phyloP scores from a whole-genome alignment of 345 rosid genomes.

The Trapa bicornis region DNA sequence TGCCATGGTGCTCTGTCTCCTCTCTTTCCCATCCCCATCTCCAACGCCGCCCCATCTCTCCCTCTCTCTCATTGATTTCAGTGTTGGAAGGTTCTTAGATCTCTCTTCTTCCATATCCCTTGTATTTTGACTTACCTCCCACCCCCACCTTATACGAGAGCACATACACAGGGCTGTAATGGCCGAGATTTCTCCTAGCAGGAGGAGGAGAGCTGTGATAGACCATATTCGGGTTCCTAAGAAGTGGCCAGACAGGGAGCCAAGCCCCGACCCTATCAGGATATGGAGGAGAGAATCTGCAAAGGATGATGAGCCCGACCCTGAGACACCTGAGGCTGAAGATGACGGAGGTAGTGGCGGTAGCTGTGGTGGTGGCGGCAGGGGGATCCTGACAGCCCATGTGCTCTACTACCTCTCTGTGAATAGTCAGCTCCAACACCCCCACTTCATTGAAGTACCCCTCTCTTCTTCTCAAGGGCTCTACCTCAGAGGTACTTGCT shows the following conservation, averaged over 20 bases:
- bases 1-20: neutral
- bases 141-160: neutral
- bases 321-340: neutral
- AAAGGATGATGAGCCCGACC: neutral
- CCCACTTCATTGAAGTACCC: slow-evolving; percentile 37
- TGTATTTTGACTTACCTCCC: neutral
- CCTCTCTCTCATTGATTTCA: neutral
- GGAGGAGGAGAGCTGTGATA: neutral
- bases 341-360: neutral
- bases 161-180: neutral
- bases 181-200: neutral
- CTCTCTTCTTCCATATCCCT: neutral
- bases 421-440: slow-evolving; percentile 36
- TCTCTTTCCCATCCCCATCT: neutral
- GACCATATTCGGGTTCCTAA: neutral
- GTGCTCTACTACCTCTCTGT: slow-evolving; percentile 31
- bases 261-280: slow-evolving; percentile 1
- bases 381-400: slow-evolving; percentile 7
- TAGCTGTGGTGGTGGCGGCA: neutral
- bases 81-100: neutral
- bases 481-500: slow-evolving; percentile 4
- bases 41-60: neutral
- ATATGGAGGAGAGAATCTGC: neutral
- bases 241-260: neutral
- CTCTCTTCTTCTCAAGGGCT: slow-evolving; percentile 17